Evolutionary conservation across 257 asterid genomes (phyloP).

Genomic region (Capsicum chinense): DNA sequence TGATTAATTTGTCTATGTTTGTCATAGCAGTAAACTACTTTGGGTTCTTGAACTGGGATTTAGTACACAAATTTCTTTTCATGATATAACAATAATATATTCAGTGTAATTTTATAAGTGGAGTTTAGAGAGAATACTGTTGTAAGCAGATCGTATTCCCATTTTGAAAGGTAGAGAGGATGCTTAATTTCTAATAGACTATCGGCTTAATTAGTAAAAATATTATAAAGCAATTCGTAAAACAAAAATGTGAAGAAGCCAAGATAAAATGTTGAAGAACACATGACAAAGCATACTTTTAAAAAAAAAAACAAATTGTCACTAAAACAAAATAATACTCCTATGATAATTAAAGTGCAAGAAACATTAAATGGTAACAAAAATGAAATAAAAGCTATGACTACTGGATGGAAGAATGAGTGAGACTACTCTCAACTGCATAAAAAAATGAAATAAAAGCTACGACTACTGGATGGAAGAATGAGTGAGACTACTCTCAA

Average conservation of each 20-base stretch:
- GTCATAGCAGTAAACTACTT: not conserved
- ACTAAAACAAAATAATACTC: not conserved
- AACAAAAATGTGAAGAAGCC: not conserved
- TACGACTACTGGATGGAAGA: not conserved
- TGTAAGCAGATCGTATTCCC: not conserved
- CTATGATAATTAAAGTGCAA: not conserved
- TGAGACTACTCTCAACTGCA: not conserved
- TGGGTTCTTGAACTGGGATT: not conserved
- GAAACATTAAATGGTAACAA: not conserved
- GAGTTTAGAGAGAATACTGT: no score
- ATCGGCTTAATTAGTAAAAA: not conserved
- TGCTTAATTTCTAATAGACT: not conserved
- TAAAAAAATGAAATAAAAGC: not conserved
- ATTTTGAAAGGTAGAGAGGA: rapidly evolving
- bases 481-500: not conserved
- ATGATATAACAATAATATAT: not conserved
- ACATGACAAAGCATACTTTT: not conserved
- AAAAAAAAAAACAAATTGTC: not conserved
- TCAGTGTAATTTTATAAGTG: no score
- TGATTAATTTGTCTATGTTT: not conserved
- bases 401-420: not conserved
- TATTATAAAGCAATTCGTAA: not conserved
- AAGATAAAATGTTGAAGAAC: not conserved
- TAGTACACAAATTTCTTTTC: not conserved
- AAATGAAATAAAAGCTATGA: not conserved